Evolutionary conservation across 148 eudicot genomes (phyloP).

Genomic region (Dysphania ambrosioides): DNA sequence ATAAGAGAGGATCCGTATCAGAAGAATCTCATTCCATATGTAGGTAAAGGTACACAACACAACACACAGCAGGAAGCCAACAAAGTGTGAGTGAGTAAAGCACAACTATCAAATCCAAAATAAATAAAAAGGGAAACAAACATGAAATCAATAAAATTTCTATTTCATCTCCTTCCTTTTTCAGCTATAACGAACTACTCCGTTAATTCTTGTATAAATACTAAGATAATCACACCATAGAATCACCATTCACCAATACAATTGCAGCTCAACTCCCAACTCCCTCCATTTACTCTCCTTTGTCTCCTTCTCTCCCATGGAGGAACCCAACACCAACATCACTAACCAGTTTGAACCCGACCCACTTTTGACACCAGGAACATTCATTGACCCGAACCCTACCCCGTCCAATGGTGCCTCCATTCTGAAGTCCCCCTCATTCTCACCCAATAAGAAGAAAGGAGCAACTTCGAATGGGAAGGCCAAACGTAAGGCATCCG

Average conservation of each 20-base stretch:
- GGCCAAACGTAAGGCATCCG: background rate
- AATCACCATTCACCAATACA: constrained; percentile 17
- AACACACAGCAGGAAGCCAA: no score
- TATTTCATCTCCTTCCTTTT: background rate
- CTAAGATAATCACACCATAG: no score
- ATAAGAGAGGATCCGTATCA: no score
- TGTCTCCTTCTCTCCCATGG: background rate
- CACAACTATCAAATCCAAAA: background rate
- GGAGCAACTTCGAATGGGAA: constrained; percentile 13
- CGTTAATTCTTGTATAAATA: no score
- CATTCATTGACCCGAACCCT: constrained; percentile 33
- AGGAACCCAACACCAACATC: constrained; percentile 1
- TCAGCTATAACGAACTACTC: no score
- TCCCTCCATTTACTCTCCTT: background rate
- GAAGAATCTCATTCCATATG: background rate
- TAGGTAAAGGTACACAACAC: background rate
- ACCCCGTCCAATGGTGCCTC: background rate
- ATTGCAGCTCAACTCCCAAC: background rate
- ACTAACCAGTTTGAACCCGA: constrained; percentile 17
- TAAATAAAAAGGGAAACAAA: no score
- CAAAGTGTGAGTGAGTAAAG: background rate
- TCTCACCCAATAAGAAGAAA: background rate
- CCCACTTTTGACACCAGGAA: constrained; percentile 36
- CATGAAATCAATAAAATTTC: no score
- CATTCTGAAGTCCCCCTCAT: no score